Percentiles rank a stretch among this genome's conserved stretches.
phyloP scores from a whole-genome alignment of 148 eudicot genomes.

The Camellia sinensis region DNA sequence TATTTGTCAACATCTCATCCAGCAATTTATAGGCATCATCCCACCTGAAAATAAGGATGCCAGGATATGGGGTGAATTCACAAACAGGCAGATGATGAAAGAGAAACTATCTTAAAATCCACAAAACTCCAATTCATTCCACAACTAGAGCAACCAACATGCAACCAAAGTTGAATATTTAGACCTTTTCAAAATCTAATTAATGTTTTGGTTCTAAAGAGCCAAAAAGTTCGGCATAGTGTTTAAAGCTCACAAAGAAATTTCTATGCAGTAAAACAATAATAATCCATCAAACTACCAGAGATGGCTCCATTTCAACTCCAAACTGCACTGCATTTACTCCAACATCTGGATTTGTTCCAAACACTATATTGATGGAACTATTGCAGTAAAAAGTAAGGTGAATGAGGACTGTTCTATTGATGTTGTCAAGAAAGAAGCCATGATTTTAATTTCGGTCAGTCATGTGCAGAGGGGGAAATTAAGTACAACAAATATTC shows the following conservation, averaged over 20 bases:
- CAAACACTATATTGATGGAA: background rate
- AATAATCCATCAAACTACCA: background rate
- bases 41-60: constrained; percentile 45
- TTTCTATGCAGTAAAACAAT: background rate
- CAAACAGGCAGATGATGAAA: constrained; percentile 3
- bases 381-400: background rate
- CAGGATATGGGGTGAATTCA: background rate
- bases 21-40: constrained; percentile 60
- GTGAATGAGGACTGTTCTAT: background rate
- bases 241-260: background rate
- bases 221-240: background rate
- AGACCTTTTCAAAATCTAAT: background rate
- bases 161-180: background rate
- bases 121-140: background rate
- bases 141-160: background rate
- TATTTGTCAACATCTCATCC: constrained; percentile 78
- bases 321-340: background rate
- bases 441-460: background rate
- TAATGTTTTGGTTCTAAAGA: background rate
- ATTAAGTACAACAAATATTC: background rate
- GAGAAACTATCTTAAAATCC: background rate
- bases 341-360: background rate
- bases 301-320: background rate
- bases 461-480: background rate
- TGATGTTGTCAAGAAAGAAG: background rate